Evolutionary conservation across 306 rosid species (phyloP).

Genomic region (Ziziphus jujuba): DNA sequence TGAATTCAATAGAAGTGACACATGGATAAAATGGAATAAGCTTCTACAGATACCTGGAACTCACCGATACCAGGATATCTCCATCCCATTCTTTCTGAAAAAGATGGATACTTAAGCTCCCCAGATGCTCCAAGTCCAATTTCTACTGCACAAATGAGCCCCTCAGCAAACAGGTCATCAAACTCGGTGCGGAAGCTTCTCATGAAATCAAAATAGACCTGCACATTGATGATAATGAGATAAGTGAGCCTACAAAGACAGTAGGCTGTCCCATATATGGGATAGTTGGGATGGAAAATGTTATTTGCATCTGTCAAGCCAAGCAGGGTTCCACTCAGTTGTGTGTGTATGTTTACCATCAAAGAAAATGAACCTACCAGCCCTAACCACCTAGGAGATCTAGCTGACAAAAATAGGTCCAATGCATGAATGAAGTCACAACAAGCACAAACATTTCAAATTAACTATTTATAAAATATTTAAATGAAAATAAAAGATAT

Average conservation of each 20-base stretch:
- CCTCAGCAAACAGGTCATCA: constrained; percentile 83
- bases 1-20: background rate
- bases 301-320: no score
- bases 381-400: no score
- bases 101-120: constrained; percentile 95
- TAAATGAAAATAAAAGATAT: background rate
- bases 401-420: no score
- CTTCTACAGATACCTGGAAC: constrained; percentile 84
- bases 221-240: constrained; percentile 14
- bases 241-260: background rate
- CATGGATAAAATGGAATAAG: background rate
- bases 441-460: no score
- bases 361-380: no score
- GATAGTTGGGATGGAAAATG: no score
- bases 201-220: constrained; percentile 98
- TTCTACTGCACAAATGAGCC: constrained; percentile 76
- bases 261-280: background rate
- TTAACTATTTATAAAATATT: background rate
- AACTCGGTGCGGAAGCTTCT: constrained; percentile 94
- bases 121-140: constrained; percentile 94
- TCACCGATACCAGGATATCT: constrained; percentile 98
- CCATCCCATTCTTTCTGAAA: constrained; percentile 93
- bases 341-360: no score
- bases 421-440: no score
- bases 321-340: no score